phyloP scores from a whole-genome alignment of 2,329 filamentous ascomycete genomes.

The Achaetomium macrosporum region DNA sequence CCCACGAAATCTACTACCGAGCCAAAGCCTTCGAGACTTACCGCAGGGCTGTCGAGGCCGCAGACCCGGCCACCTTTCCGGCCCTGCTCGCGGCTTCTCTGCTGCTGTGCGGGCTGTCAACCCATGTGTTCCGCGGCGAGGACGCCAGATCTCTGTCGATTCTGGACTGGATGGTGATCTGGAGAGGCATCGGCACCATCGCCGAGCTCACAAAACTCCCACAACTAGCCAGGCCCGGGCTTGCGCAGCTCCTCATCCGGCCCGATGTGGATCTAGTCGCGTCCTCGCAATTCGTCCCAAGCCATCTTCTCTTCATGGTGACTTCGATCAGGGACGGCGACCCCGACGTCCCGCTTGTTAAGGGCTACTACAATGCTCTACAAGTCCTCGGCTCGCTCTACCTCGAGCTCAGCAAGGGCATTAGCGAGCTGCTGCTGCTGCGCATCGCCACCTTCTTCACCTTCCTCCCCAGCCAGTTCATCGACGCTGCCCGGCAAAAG shows the following conservation, averaged over 20 bases:
- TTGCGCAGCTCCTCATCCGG: slow-evolving; percentile 44
- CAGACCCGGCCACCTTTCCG: slow-evolving; percentile 40
- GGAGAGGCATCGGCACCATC: slow-evolving; percentile 48
- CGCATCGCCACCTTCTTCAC: slow-evolving; percentile 50
- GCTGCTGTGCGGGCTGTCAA: slow-evolving; percentile 45
- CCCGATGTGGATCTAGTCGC: slow-evolving; percentile 43
- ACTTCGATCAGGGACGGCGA: slow-evolving; percentile 36
- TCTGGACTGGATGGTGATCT: slow-evolving; percentile 51
- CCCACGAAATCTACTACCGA: slow-evolving; percentile 40
- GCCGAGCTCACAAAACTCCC: slow-evolving; percentile 35
- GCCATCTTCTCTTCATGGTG: slow-evolving; percentile 45
- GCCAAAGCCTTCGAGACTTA: slow-evolving; percentile 46
- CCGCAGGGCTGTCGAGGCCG: slow-evolving; percentile 44
- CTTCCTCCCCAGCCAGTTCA: slow-evolving; percentile 41
- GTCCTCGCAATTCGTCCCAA: slow-evolving; percentile 38
- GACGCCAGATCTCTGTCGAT: slow-evolving; percentile 43
- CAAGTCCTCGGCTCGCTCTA: slow-evolving; percentile 49
- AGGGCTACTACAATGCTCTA: slow-evolving; percentile 42
- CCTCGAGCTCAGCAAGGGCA: slow-evolving; percentile 39
- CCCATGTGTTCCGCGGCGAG: slow-evolving; percentile 45
- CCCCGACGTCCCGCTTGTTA: slow-evolving; percentile 34
- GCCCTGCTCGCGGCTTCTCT: slow-evolving; percentile 49
- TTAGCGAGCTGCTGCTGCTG: slow-evolving; percentile 40
- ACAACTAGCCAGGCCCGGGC: slow-evolving; percentile 35
- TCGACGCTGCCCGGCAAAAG: slow-evolving; percentile 37